Evolutionary conservation across 257 asterid species (phyloP).

Genomic region (Solanum stenotomum): DNA sequence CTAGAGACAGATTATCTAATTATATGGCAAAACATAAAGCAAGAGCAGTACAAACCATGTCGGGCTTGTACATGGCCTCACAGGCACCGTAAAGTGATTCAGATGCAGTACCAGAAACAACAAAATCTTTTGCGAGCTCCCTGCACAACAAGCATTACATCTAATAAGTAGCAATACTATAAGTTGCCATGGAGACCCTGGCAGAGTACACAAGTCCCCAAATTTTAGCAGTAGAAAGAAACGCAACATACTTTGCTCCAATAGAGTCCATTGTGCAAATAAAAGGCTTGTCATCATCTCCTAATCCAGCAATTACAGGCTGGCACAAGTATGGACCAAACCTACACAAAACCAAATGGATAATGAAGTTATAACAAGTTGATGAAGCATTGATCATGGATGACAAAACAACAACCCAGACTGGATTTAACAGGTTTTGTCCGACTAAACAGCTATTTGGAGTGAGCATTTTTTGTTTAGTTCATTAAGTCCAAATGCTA

Average conservation of each 20-base stretch:
- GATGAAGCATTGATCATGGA: not conserved
- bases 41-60: conserved; percentile 51
- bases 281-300: conserved; percentile 85
- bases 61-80: conserved; percentile 95
- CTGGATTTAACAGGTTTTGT: not conserved
- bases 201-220: not conserved
- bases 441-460: not conserved
- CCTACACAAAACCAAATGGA: conserved; percentile 20
- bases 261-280: conserved; percentile 98
- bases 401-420: not conserved
- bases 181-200: not conserved
- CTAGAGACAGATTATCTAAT: not conserved
- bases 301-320: conserved; percentile 96
- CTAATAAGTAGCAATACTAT: not conserved
- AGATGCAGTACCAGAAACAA: conserved; percentile 92
- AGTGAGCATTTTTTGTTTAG: not conserved
- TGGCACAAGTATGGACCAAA: conserved; percentile 98
- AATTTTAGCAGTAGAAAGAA: not conserved
- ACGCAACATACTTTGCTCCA: conserved; percentile 72
- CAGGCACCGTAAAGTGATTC: conserved; percentile 98
- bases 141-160: conserved; percentile 24
- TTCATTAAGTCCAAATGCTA: not conserved
- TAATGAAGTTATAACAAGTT: not conserved
- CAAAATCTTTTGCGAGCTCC: conserved; percentile 98
- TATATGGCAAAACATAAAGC: not conserved